These are phyloP conservation scores for Schizonepeta tenuifolia DNA, from an alignment of 257 asterid genomes.

Conservation along the genomic window DNA sequence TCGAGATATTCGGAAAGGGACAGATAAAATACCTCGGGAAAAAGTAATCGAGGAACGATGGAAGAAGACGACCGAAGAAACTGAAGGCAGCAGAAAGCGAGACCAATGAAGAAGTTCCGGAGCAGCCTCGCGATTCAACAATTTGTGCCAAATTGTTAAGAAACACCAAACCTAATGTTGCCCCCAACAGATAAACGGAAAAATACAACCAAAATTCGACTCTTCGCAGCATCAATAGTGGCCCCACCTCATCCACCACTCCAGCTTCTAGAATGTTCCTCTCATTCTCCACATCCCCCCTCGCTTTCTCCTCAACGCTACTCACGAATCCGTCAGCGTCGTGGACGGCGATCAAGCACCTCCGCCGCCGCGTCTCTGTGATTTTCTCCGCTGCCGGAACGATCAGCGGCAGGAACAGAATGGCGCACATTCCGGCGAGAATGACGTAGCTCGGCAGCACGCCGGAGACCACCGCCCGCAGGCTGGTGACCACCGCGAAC, in stretches of 20 bases:
- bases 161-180: conserved; percentile 72
- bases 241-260: conserved; percentile 44
- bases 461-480: conserved; percentile 30
- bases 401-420: conserved; percentile 46
- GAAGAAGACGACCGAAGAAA: conserved; percentile 86
- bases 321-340: conserved; percentile 28
- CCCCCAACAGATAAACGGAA: conserved; percentile 66
- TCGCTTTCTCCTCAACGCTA: conserved; percentile 21
- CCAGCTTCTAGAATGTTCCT: conserved; percentile 10
- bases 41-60: conserved; percentile 61
- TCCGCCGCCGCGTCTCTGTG: conserved; percentile 43
- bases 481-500: conserved; percentile 61
- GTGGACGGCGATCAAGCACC: conserved; percentile 55
- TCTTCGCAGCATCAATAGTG: conserved; percentile 53
- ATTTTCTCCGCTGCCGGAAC: conserved; percentile 55
- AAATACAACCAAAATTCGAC: conserved; percentile 75
- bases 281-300: background rate
- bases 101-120: conserved; percentile 56
- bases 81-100: conserved; percentile 70
- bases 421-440: conserved; percentile 42
- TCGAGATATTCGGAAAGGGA: background rate
- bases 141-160: conserved; percentile 80
- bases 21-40: conserved; percentile 41
- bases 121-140: conserved; percentile 68
- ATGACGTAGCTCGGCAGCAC: conserved; percentile 20